These are phyloP conservation scores for Aspergillus sp. DNA, from an alignment of 2,329 filamentous ascomycete genomes.

Conservation along the genomic window DNA sequence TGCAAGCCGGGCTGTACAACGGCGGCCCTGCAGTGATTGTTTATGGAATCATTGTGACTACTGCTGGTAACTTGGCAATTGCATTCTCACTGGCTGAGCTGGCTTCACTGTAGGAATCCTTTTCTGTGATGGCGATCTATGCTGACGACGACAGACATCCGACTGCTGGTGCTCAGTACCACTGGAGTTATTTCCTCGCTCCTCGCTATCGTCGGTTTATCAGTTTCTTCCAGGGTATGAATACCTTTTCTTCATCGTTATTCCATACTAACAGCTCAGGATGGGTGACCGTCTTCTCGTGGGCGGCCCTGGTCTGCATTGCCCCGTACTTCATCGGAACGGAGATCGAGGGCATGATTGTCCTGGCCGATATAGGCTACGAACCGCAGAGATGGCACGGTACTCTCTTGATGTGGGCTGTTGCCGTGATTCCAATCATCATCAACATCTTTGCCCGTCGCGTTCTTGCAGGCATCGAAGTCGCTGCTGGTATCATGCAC, in stretches of 20 bases:
- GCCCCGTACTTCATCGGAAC: constrained; percentile 31
- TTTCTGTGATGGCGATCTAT: too few species aligned
- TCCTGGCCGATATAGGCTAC: constrained; percentile 28
- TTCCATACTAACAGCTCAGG: constrained; percentile 1
- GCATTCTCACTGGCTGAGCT: constrained; percentile 40
- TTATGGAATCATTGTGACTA: constrained; percentile 34
- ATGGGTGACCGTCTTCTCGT: constrained; percentile 26
- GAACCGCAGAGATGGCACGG: constrained; percentile 33
- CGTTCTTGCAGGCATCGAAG: constrained; percentile 13
- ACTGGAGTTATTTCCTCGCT: constrained; percentile 35
- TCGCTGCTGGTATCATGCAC: constrained; percentile 21
- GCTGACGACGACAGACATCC: constrained; percentile 21
- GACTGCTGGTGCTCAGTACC: constrained; percentile 34
- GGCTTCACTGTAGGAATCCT: constrained; percentile 33
- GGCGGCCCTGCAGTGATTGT: constrained; percentile 35
- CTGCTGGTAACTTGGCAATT: constrained; percentile 33
- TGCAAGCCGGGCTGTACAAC: constrained; percentile 28
- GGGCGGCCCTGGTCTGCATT: constrained; percentile 26
- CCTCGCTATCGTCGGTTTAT: constrained; percentile 20
- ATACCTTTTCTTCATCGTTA: not conserved
- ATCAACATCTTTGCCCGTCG: constrained; percentile 48
- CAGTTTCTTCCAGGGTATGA: constrained; percentile 22
- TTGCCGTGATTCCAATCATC: constrained; percentile 48
- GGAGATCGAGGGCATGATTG: constrained; percentile 36
- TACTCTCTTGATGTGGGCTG: constrained; percentile 51